Evolutionary conservation across 2,329 filamentous ascomycete genomes (phyloP).

Genomic region (Phaeosphaeria sp.): DNA sequence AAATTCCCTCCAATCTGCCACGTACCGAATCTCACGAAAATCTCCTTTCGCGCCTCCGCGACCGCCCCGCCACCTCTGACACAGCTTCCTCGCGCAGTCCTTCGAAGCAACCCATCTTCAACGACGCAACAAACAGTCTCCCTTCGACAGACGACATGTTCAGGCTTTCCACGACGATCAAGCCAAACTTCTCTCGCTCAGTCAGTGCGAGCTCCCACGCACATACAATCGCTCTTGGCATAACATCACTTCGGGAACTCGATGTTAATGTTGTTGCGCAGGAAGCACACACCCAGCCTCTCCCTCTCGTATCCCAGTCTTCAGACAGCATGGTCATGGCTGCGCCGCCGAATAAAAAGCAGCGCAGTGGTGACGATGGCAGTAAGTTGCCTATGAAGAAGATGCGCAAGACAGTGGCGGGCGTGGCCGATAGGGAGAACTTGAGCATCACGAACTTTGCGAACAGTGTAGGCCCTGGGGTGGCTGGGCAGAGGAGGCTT

Average conservation of each 20-base stretch:
- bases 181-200: conserved; percentile 34
- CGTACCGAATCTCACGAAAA: conserved; percentile 71
- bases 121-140: conserved; percentile 54
- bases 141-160: conserved; percentile 38
- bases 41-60: conserved; percentile 58
- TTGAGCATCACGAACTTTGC: conserved; percentile 49
- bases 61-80: conserved; percentile 43
- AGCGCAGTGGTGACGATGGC: conserved; percentile 44
- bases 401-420: conserved; percentile 53
- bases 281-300: conserved; percentile 39
- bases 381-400: conserved; percentile 55
- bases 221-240: conserved; percentile 28
- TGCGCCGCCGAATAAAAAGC: conserved; percentile 53
- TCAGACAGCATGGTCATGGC: conserved; percentile 35
- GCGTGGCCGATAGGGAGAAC: conserved; percentile 50
- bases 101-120: conserved; percentile 61
- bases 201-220: conserved; percentile 27
- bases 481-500: conserved; percentile 45
- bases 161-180: conserved; percentile 20
- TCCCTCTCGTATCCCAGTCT: conserved; percentile 41
- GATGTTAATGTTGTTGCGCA: conserved; percentile 55
- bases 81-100: conserved; percentile 44
- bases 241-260: conserved; percentile 53
- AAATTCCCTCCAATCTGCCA: conserved; percentile 80
- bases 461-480: conserved; percentile 48